phyloP scores from a whole-genome alignment of 208 protist genomes.

The Crithidia brevicula region DNA sequence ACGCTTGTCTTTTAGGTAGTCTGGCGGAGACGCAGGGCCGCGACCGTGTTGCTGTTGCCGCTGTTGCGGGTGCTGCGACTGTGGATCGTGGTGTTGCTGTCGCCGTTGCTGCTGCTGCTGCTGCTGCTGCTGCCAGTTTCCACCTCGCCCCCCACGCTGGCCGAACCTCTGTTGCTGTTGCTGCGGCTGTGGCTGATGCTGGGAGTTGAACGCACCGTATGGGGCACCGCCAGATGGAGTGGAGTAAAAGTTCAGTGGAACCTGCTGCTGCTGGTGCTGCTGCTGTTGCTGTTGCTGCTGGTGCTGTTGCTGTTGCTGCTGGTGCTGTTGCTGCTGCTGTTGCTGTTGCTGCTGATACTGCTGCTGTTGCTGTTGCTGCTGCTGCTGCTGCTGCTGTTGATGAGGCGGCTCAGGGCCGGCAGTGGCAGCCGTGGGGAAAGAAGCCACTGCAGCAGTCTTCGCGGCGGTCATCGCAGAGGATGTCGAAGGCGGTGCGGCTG shows the following conservation, averaged over 20 bases:
- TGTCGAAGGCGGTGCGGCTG: conserved; percentile 1
- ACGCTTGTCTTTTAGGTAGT: neutral
- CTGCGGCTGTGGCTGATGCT: neutral
- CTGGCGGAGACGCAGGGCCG: neutral
- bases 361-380: neutral
- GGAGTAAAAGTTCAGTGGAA: neutral
- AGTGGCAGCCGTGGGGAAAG: too few relatives aligned
- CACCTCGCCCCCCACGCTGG: conserved; percentile 16
- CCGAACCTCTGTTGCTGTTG: conserved; percentile 35
- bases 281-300: conserved; percentile 39
- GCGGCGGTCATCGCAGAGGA: neutral
- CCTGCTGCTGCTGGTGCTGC: conserved; percentile 20
- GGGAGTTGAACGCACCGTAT: too few relatives aligned
- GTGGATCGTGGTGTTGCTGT: conserved; percentile 8
- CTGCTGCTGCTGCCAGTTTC: neutral
- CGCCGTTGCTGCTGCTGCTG: neutral
- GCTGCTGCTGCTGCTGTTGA: neutral
- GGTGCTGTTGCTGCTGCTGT: conserved; percentile 13
- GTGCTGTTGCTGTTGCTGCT: too few relatives aligned
- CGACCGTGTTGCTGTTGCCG: conserved; percentile 19
- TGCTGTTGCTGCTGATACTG: conserved; percentile 36
- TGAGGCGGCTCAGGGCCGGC: too few relatives aligned
- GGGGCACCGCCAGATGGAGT: neutral
- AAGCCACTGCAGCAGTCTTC: neutral
- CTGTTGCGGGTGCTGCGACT: conserved; percentile 2